Evolutionary conservation across 2,329 filamentous ascomycete species (phyloP), one percentile per base, ranked within the genome.

Genomic region (Botrytis elliptica): DNA sequence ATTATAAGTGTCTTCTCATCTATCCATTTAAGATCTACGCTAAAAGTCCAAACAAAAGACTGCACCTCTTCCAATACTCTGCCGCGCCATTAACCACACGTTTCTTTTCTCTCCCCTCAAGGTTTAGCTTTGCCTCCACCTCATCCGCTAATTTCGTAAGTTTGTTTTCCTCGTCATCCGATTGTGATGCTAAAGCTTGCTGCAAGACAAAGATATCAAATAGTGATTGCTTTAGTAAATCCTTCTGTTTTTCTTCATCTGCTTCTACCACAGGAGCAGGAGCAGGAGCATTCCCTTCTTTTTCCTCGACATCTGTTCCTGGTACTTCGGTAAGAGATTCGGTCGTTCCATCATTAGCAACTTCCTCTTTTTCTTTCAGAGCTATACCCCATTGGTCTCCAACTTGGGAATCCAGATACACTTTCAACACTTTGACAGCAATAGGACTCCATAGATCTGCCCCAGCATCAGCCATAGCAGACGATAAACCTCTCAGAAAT

Each of bases 31-130:
- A 6, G 4, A 57, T 18, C 29, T 79, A 81, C 46, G 86, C 86
- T 76, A 98, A 83, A 73, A 97, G 84, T 3, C 92, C 94, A 83
- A 98, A 97, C 40, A 98, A 82, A 76, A 98, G 82, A 81, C 88
- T 91, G 18, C 93, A 96, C 79, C 92, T 89, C 84, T 92, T 93
- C 90, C 93, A 96, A 82, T 96, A 97, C 70, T 95, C 93, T 64
- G 86, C 85, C 9, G 93, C 89, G 25, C 86, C 84, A 82, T 91
- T 92, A 77, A 80, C 82, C 55, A 97, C 82, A 62, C 84, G 82
- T 75, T 88, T 88, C 63, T 86, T 82, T 25, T 83, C 84, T 9
- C 82, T 83, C 18, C 85, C 82, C 42, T 87, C 85, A 6, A 87
- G 80, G 0, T 86, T 86, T 10, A 91, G 78, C 3, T 85, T 86